Percentiles rank a stretch among this genome's conserved stretches.
These are phyloP conservation scores for Schizochytrium sp. DNA, from an alignment of 108 stramenopile species.

Conservation along the genomic window DNA sequence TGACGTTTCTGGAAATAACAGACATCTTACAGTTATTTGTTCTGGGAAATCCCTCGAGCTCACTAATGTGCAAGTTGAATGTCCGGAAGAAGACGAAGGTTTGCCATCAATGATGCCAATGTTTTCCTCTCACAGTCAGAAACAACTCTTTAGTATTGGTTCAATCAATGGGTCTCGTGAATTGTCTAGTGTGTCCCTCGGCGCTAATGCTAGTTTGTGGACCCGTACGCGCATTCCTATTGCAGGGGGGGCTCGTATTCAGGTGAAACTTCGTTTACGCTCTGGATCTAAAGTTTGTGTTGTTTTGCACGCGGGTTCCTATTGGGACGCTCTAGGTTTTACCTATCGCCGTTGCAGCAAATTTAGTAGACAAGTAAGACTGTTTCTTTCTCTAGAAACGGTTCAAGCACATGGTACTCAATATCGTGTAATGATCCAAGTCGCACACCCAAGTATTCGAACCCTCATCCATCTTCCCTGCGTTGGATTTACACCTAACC, in stretches of 20 bases:
- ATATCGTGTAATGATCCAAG: background rate
- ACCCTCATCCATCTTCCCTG: constrained; percentile 17
- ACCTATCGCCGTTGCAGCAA: background rate
- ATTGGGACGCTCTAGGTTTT: background rate
- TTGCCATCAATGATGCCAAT: background rate
- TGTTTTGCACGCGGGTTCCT: constrained; percentile 16
- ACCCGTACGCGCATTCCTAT: background rate
- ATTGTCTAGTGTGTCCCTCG: background rate
- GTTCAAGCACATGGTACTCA: background rate
- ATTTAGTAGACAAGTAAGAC: background rate
- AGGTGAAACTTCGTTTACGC: background rate
- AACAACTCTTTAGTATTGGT: background rate
- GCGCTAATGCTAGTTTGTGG: background rate
- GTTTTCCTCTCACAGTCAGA: background rate
- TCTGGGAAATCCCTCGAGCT: background rate
- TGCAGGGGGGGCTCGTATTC: background rate
- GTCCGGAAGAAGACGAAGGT: background rate
- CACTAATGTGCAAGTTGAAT: background rate
- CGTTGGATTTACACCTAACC: constrained; percentile 6
- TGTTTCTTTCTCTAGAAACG: background rate
- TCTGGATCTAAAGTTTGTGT: background rate
- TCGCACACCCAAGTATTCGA: background rate
- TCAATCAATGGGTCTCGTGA: background rate
- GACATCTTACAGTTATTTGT: background rate
- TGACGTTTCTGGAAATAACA: constrained; percentile 17